Conservation (phyloP, 2,329 filamentous ascomycete genomes). For the Didymella pinodella region DNA sequence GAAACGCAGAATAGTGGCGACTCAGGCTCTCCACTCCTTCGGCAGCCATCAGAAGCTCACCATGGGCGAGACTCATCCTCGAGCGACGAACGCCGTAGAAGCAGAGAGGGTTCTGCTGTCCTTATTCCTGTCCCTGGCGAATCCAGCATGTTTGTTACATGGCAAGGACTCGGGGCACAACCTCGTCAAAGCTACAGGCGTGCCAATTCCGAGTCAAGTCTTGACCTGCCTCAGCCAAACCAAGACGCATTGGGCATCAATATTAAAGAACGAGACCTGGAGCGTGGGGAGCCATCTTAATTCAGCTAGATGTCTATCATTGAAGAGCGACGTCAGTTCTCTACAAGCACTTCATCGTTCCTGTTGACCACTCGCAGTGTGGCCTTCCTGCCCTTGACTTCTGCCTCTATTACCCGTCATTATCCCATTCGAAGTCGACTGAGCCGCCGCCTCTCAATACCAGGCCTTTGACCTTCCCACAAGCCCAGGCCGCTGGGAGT, state of each 20-base stretch:
- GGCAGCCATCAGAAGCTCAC: conserved; percentile 22
- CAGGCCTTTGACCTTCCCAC: conserved; percentile 56
- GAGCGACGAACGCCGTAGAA: conserved; percentile 12
- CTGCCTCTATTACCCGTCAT: conserved; percentile 41
- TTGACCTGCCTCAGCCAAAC: conserved; percentile 4
- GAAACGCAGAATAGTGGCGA: conserved; percentile 17
- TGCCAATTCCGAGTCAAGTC: conserved; percentile 25
- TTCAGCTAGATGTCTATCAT: neutral
- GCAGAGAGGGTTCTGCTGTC: neutral
- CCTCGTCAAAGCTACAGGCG: conserved; percentile 24
- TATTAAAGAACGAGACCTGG: conserved; percentile 14
- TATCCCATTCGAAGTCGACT: conserved; percentile 58
- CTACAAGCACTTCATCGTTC: conserved; percentile 6
- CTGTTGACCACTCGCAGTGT: conserved; percentile 28
- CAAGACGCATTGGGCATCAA: conserved; percentile 19
- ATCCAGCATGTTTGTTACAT: conserved; percentile 4
- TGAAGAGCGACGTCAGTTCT: neutral
- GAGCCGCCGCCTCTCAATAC: conserved; percentile 55
- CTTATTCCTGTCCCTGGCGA: neutral
- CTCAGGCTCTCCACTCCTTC: conserved; percentile 16
- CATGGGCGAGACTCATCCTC: conserved; percentile 9
- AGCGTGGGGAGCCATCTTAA: conserved; percentile 4
- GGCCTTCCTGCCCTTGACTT: neutral
- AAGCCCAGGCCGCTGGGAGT: conserved; percentile 56
- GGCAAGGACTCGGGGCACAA: conserved; percentile 20